Evolutionary conservation across 192 early-diverging fungal species (phyloP), one percentile per base, ranked within the genome.

Genomic region (Podila minutissima): DNA sequence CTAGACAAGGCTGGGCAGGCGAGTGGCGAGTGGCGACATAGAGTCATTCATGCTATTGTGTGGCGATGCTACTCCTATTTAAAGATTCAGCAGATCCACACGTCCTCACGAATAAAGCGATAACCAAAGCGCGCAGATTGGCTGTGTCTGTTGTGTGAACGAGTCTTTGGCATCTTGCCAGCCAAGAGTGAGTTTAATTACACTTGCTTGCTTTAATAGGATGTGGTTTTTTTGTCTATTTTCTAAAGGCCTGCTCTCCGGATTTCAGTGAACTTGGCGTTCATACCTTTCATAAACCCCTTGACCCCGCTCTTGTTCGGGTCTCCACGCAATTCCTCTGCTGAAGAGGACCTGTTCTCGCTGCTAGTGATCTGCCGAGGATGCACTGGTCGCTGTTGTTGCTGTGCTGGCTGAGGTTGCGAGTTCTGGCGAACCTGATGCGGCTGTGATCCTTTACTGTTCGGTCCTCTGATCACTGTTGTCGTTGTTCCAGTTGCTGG

Each of bases 211-310:
- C 15, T 46, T 46, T 46, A 46, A 46, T 46, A 46, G 41, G 41
- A 46, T 55, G 20, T 37, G 9, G 35, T 22, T 55, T 55, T 55
- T 55, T 33, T 1, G 20, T 55, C 53, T 55, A 55, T 55, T 4
- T 62, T 35, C 33, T 29, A 35, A 9, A 63, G 22, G 5, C 64
- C 64, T 5, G 64, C 48, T 49, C 51, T 65, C n/a, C 64, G 64
- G 12, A 65, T 65, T 22, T 65, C 64, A 24, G 64, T 65, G 24
- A 65, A 28, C 37, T 65, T 65, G 64, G 64, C 64, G 48, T 65
- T 65, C 46, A 65, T 50, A 12, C 64, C 64, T 28, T 41, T 35
- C 22, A 65, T 41, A 65, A 65, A 65, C 4, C 22, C 20, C 48
- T 50, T 65, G 24, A 65, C 64, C 4, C 64, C 37, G 19, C 37